phyloP scores from a whole-genome alignment of 139 green algal genomes.

The Coelastrella sp. region DNA sequence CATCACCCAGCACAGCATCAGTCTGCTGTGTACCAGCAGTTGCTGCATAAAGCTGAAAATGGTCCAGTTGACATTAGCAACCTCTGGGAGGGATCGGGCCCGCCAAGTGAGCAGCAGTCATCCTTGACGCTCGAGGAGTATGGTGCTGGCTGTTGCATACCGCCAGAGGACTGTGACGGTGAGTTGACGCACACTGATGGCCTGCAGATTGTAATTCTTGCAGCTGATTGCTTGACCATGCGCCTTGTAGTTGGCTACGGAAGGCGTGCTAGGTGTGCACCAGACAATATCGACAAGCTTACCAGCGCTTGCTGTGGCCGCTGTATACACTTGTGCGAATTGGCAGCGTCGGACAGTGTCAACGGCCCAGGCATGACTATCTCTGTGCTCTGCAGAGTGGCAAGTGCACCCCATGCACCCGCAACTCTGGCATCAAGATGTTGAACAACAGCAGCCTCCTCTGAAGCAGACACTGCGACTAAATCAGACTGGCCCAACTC shows the following conservation, averaged over 20 bases:
- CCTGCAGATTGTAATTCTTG: too few species aligned
- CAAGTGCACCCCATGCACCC: too few species aligned
- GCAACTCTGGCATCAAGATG: background rate
- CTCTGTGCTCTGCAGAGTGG: too few species aligned
- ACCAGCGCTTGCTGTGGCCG: too few species aligned
- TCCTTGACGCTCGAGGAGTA: background rate
- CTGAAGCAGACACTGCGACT: too few species aligned
- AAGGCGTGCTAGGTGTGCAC: too few species aligned
- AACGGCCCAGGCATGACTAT: too few species aligned
- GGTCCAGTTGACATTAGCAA: slow-evolving; percentile 23
- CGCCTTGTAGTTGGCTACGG: too few species aligned
- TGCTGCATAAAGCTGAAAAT: background rate
- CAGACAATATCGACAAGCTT: too few species aligned
- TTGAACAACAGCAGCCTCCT: background rate
- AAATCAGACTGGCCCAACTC: background rate
- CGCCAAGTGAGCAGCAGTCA: background rate
- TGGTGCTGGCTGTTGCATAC: background rate
- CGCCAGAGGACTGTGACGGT: background rate
- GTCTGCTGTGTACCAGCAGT: background rate
- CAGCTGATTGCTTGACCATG: too few species aligned
- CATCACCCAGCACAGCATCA: background rate
- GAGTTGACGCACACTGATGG: background rate
- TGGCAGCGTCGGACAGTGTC: too few species aligned
- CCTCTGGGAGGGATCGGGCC: background rate
- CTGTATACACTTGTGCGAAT: too few species aligned